Base-by-base conservation (phyloP, 2,329 filamentous ascomycete genomes). In the Penicillium sp. region DNA sequence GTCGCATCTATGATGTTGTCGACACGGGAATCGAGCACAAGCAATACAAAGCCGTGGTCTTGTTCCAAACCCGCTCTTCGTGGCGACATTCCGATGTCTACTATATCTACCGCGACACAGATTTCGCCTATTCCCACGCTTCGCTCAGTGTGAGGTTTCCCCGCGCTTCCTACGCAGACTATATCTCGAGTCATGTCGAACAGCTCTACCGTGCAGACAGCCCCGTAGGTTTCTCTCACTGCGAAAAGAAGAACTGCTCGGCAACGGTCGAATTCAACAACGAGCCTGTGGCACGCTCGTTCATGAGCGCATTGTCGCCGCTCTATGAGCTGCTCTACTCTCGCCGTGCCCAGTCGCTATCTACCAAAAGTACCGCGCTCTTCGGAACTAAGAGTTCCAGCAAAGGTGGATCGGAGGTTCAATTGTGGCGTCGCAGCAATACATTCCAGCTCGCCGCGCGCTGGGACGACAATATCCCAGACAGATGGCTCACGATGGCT, bases 111-210 rank as follows among this genome's bases (percentile, higher is more conserved):
- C 50, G 57, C 7, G 55, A 62, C 21, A 47, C 44, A 3, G 57
- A 64, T 20, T 64, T 57, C 30, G 35, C 28, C 26, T 63, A 55
- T 17, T 50, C 58, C 6, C 47, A 58, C 37, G 42, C 48, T 9
- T 35, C 38, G 5, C 36, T 50, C 21, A 53, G 53, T 14, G 48
- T 63, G n/a, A 50, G 43, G 3, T 59, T 64, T 29, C 57, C 54
- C 2, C 43, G 45, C 14, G 42, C 58, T 10, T 55, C 53, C 16
- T 53, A 47, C 39, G 53, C 54, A 13, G 53, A 60, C 16, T 64
- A 64, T 31, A 47, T 63, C 15, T 64, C 60, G 8, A 53, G 51
- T 1, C 59, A 61, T 15, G 53, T 58, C 6, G 56, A 62, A 17
- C 49, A 57, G 28, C 38, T 64, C n/a, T 63, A 55, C 23, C 45